Base-by-base conservation (phyloP, 73 alveolate species). In the Breviolum minutum region DNA sequence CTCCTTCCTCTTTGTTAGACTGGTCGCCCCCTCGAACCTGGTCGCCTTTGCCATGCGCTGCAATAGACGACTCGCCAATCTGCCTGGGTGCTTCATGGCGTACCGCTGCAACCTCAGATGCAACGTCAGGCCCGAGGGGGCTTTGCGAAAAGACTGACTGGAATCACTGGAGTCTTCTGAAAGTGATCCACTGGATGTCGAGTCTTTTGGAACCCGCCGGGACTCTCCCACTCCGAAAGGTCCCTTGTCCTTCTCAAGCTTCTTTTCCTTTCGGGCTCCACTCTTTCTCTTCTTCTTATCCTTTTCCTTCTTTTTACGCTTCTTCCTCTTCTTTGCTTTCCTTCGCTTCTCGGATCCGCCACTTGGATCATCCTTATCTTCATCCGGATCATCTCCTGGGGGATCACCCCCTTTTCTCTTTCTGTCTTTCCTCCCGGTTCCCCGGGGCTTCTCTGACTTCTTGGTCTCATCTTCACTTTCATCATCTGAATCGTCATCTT, bases 101-200 rank as follows among this genome's bases (percentile, higher is more conserved):
- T 84, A 84, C 73, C 93, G 20, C 62, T 61, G 93, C 93, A 84
- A 20, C 76, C 74, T 8, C 62, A 84, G 76, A 16, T 60, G 74
- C 93, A 84, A n/a, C 27, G 93, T 61, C 76, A 84, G 73, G 27
- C 93, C 93, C 93, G 93, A 54, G 93, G 93, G 93, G 93, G 73
- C 93, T 61, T 84, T 84, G 73, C 74, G 73, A 84, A 84, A 84
- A 84, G 73, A n/a, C 93, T 54, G 74, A 5, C n/a, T 61, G 30
- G 93, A 84, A 0, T 19, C 70, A 22, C 61, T 16, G 30, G 63
- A 27, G 62, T 66, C 4, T 11, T 26, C 54, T 5, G 83, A 24
- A 2, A 14, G n/a, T 2, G 6, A 6, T 68, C n/a, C 54, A 40
- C 54, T 40, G 5, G 54, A 40, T n/a, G n/a, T n/a, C 54, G 54